These are phyloP conservation scores for Dioscorea dumetorum DNA, from an alignment of 106 monocot genomes.

Conservation along the genomic window DNA sequence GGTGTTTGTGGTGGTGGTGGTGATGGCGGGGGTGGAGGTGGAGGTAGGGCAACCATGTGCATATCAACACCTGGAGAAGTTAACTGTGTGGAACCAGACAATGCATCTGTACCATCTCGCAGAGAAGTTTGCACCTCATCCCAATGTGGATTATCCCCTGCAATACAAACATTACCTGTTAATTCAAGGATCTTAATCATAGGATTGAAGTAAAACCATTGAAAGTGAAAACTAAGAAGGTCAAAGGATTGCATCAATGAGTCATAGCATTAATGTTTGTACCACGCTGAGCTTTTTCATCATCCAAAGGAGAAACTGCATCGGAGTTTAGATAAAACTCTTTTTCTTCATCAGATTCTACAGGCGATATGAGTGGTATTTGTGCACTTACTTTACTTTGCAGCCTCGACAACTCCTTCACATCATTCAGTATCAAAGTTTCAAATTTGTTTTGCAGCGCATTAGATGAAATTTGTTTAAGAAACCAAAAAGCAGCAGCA, in stretches of 20 bases:
- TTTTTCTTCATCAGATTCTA: conserved; percentile 84
- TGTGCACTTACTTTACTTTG: conserved; percentile 30
- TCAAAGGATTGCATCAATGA: too few relatives aligned
- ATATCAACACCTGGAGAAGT: not conserved
- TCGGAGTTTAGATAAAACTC: conserved; percentile 50
- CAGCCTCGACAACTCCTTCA: conserved; percentile 46
- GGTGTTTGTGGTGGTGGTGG: too few relatives aligned
- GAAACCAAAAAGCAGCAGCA: conserved; percentile 82
- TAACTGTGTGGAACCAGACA: conserved; percentile 10
- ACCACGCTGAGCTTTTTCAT: conserved; percentile 34
- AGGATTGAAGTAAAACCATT: too few relatives aligned
- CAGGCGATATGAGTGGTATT: conserved; percentile 45
- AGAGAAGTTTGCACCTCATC: conserved; percentile 4
- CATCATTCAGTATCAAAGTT: conserved; percentile 63
- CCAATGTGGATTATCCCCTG: not conserved
- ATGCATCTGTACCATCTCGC: not conserved
- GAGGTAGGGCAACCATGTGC: not conserved
- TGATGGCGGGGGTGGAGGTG: conserved; percentile 5
- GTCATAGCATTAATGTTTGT: not conserved
- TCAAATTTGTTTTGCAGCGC: conserved; percentile 76
- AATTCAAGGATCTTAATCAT: conserved; percentile 5
- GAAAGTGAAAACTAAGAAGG: too few relatives aligned
- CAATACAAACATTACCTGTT: conserved; percentile 14
- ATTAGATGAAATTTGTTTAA: conserved; percentile 83
- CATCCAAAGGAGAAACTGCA: conserved; percentile 47